Evolutionary conservation across 768 basidiomycete genomes (phyloP), one percentile per base, ranked within the genome.

Genomic region (Harrya chromipes): DNA sequence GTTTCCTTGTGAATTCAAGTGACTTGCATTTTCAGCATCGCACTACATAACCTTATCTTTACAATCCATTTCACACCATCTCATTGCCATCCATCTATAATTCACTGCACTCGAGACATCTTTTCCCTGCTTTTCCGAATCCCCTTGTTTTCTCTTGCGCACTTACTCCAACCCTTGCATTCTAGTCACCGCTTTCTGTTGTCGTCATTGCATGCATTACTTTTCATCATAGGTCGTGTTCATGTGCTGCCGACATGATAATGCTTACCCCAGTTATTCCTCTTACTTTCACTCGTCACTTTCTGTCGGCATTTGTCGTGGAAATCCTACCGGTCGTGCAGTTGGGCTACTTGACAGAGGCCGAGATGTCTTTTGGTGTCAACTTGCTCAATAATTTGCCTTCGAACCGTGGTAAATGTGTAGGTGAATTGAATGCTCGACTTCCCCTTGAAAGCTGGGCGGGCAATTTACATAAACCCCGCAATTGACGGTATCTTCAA

Each of bases 31-130:
- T 54, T 33, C 36, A 46, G 57, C 57, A 57, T 59, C 57, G 43
- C 54, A 57, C 31, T 33, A 33, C 33, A 33, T 58, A 57, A 57
- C 40, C 4, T 57, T 57, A 59, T 54, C 39, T 19, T 46, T 53
- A 19, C 46, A 53, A 33, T 16, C 33, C 33, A 33, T 33, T 33
- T 33, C 33, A 33, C 33, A 45, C 24, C 49, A 37, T 38, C 34
- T 4, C 46, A 40, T 41, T 31, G 23, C 1, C 51, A 38, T 27
- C 11, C 26, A 45, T 44, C 37, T 36, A 27, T 29, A 38, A 10
- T 48, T 38, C 35, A 47, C 16, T 19, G 26, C 48, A 42, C 37
- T 7, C 20, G 31, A 55, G 23, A 14, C 26, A 46, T 17, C 3
- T 40, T 27, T n/a, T 53, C 10, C 9, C 14, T 26, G 5, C n/a